These are phyloP conservation scores for Penicillium subrubescens DNA, from an alignment of 495 filamentous ascomycete species.

Conservation along the genomic window DNA sequence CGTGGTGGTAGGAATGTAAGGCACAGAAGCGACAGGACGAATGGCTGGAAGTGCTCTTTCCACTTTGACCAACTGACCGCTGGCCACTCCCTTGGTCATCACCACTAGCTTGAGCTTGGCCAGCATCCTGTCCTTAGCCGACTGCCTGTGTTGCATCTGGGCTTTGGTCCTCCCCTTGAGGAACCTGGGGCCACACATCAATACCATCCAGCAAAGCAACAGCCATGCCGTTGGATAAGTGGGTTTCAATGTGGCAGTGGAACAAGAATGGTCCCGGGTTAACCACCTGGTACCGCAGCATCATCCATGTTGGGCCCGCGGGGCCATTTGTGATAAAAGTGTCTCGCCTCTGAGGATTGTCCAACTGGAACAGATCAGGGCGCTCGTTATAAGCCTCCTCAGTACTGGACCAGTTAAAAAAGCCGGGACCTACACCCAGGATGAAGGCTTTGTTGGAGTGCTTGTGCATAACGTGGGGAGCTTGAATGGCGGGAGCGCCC, in stretches of 20 bases:
- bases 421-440: conserved; percentile 45
- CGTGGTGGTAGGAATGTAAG: background rate
- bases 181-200: conserved; percentile 48
- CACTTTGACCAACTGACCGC: background rate
- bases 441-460: conserved; percentile 54
- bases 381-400: conserved; percentile 42
- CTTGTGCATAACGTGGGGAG: conserved; percentile 58
- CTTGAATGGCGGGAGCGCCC: conserved; percentile 27
- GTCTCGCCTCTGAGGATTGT: conserved; percentile 49
- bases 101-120: background rate
- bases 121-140: background rate
- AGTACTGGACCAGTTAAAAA: conserved; percentile 47
- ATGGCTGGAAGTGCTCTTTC: background rate
- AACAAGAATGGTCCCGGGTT: conserved; percentile 54
- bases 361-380: conserved; percentile 48
- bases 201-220: conserved; percentile 52
- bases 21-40: background rate
- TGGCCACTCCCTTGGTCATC: background rate
- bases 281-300: conserved; percentile 52
- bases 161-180: conserved; percentile 25
- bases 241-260: conserved; percentile 56
- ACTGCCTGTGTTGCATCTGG: background rate
- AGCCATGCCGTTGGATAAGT: conserved; percentile 53
- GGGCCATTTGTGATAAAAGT: conserved; percentile 39
- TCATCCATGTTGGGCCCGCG: conserved; percentile 37